These are phyloP conservation scores for Chenopodium album DNA, from an alignment of 148 eudicot genomes.

Conservation along the genomic window DNA sequence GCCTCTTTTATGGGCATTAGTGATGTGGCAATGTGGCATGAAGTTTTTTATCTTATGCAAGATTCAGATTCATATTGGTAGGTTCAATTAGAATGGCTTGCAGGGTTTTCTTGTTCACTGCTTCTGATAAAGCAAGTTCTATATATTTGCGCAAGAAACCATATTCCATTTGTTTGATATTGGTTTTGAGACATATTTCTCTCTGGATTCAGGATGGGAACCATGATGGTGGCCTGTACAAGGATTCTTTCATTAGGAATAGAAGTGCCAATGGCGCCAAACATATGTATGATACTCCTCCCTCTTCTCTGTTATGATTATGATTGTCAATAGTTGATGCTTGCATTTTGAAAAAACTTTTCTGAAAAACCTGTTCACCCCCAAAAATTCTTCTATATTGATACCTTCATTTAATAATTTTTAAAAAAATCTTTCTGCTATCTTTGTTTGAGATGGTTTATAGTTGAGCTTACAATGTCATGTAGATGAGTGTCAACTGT, in stretches of 20 bases:
- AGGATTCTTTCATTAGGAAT: conserved; percentile 13
- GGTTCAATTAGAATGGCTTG: neutral
- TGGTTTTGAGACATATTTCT: neutral
- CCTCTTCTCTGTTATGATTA: conserved; percentile 4
- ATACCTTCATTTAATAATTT: neutral
- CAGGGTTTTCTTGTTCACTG: neutral
- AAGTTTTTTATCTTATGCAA: neutral
- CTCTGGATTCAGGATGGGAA: conserved; percentile 25
- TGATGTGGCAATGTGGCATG: too few species aligned
- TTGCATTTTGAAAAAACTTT: neutral
- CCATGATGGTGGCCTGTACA: conserved; percentile 14
- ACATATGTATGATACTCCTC: conserved; percentile 23
- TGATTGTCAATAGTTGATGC: neutral
- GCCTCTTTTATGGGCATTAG: neutral
- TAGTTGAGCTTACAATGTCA: neutral
- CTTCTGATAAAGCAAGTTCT: neutral
- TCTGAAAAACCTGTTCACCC: neutral
- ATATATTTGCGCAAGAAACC: neutral
- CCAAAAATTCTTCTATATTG: neutral
- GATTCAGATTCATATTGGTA: neutral
- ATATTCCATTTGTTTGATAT: neutral
- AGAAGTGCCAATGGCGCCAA: conserved; percentile 2
- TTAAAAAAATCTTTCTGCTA: neutral
- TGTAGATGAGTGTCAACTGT: neutral
- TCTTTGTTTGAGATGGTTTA: neutral